Conservation (phyloP, 305 asterid species). For the Fraxinus sp. region DNA sequence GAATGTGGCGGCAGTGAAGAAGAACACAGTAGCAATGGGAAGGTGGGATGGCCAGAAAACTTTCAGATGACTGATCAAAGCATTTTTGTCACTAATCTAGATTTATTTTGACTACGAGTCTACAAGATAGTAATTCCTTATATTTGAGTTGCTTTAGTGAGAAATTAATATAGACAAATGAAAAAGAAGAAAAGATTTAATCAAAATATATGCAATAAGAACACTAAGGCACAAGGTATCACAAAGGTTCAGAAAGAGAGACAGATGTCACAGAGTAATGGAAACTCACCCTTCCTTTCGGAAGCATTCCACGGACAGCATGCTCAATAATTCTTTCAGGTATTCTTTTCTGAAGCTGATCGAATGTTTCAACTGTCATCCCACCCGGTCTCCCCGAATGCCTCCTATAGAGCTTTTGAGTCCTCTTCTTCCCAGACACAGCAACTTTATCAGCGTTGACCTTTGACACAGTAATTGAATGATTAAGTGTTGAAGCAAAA, state of each 20-base stretch:
- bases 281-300: constrained; percentile 78
- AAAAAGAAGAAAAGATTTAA: neutral
- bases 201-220: neutral
- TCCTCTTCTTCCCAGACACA: constrained; percentile 86
- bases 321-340: constrained; percentile 97
- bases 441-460: constrained; percentile 91
- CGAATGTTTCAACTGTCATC: constrained; percentile 92
- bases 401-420: constrained; percentile 79
- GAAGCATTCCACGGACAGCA: constrained; percentile 98
- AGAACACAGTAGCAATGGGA: neutral
- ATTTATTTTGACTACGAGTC: neutral
- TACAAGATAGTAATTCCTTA: neutral
- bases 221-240: neutral
- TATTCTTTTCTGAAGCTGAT: constrained; percentile 86
- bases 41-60: neutral
- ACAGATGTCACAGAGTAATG: neutral
- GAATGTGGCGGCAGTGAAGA: neutral
- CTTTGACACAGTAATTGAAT: constrained; percentile 32
- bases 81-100: neutral
- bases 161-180: neutral
- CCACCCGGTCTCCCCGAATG: constrained; percentile 98
- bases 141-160: neutral
- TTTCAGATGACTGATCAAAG: neutral
- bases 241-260: neutral
- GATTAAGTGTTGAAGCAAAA: neutral